These are phyloP conservation scores for Fagus crenata DNA, from an alignment of 306 rosid genomes.

Conservation along the genomic window DNA sequence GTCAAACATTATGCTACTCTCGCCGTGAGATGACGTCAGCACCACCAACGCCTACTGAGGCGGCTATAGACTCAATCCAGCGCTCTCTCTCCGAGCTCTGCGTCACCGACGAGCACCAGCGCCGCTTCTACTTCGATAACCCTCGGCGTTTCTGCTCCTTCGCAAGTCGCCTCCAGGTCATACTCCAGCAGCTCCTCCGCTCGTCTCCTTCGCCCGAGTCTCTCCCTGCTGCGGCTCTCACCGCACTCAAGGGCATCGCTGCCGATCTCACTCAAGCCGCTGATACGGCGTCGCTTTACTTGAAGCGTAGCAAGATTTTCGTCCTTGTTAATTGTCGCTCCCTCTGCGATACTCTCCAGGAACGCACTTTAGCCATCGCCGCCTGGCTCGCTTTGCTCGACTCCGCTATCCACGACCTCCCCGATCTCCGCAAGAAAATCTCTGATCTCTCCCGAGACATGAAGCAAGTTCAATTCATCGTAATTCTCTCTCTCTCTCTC, in stretches of 20 bases:
- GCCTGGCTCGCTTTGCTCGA: conserved; percentile 50
- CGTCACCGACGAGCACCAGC: conserved; percentile 9
- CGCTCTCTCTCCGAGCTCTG: conserved; percentile 36
- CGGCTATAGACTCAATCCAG: conserved; percentile 35
- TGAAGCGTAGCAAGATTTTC: conserved; percentile 39
- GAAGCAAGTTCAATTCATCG: conserved; percentile 50
- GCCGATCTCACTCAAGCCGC: conserved; percentile 30
- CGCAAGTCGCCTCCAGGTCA: conserved; percentile 40
- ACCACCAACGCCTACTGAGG: not conserved
- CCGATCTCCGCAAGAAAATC: conserved; percentile 45
- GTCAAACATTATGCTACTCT: not conserved
- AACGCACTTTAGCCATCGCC: conserved; percentile 33
- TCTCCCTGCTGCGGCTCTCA: conserved; percentile 34
- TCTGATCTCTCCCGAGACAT: conserved; percentile 48
- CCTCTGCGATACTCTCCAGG: conserved; percentile 34
- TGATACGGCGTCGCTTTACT: conserved; percentile 29
- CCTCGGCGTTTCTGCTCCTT: conserved; percentile 41
- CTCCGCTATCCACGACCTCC: conserved; percentile 25
- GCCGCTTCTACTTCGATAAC: conserved; percentile 30
- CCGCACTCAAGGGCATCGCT: conserved; percentile 41
- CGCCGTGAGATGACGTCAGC: conserved; percentile 32
- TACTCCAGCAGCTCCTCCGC: conserved; percentile 32
- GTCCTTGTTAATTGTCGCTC: conserved; percentile 42
- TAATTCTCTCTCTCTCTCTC: conserved; percentile 7
- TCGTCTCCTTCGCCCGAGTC: conserved; percentile 13